Percentiles rank a stretch among this genome's conserved stretches.
Evolutionary conservation across 345 rosid species (phyloP).

Genomic region (Psidium friedrichsthalianum): DNA sequence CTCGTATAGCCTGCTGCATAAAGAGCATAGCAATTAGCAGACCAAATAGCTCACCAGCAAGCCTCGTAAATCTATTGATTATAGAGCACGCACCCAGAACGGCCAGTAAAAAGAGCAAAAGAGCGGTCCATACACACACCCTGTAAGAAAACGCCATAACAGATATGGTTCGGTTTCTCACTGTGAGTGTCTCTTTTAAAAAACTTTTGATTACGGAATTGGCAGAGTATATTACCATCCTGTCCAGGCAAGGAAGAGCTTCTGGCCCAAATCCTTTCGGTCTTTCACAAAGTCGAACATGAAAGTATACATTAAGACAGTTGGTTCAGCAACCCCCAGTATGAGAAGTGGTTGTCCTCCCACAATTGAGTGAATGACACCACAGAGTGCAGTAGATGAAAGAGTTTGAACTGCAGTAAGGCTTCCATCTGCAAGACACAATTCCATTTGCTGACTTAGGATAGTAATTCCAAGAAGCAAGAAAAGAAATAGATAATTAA

Average conservation of each 20-base stretch:
- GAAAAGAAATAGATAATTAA: background rate
- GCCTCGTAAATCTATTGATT: slow-evolving; percentile 51
- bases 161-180: background rate
- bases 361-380: slow-evolving; percentile 40
- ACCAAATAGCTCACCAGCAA: slow-evolving; percentile 61
- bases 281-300: slow-evolving; percentile 56
- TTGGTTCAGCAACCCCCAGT: slow-evolving; percentile 61
- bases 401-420: slow-evolving; percentile 60
- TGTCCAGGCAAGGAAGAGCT: slow-evolving; percentile 59
- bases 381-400: slow-evolving; percentile 51
- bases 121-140: slow-evolving; percentile 53
- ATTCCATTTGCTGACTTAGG: background rate
- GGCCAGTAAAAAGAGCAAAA: slow-evolving; percentile 44
- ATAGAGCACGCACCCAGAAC: slow-evolving; percentile 57
- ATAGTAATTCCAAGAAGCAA: background rate
- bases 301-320: slow-evolving; percentile 53
- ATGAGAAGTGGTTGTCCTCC: slow-evolving; percentile 63
- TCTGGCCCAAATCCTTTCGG: slow-evolving; percentile 41
- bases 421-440: slow-evolving; percentile 27
- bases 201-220: background rate
- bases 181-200: background rate
- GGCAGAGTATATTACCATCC: slow-evolving; percentile 32
- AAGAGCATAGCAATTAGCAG: slow-evolving; percentile 59
- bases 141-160: slow-evolving; percentile 4
- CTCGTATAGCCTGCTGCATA: slow-evolving; percentile 58